phyloP scores from a whole-genome alignment of 1,284 basidiomycete genomes.

The Fomitopsis pinicola region DNA sequence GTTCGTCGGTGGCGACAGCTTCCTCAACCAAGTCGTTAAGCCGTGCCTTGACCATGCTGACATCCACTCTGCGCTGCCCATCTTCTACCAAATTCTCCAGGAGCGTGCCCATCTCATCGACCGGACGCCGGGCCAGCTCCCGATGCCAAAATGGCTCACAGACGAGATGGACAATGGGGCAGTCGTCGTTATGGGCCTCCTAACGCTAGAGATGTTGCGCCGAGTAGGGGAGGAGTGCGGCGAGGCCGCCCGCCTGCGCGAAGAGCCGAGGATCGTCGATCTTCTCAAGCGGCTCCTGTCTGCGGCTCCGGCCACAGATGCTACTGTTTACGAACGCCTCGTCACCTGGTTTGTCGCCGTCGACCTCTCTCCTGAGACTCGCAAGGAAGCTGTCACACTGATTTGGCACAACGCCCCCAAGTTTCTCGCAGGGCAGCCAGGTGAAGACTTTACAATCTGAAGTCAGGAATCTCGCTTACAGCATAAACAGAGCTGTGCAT shows the following conservation, averaged over 20 bases:
- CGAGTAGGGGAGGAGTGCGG: background rate
- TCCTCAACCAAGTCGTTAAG: background rate
- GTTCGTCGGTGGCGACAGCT: background rate
- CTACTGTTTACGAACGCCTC: background rate
- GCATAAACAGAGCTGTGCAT: background rate
- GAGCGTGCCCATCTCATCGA: background rate
- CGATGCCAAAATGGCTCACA: background rate
- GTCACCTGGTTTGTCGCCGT: background rate
- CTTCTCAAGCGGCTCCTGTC: background rate
- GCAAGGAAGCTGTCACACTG: background rate
- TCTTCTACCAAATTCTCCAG: background rate
- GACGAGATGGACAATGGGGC: background rate
- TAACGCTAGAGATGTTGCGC: background rate
- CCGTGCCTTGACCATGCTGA: background rate
- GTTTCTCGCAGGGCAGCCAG: background rate
- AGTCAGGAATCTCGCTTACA: background rate
- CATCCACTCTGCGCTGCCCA: background rate
- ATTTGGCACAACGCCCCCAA: background rate
- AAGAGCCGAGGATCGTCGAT: background rate
- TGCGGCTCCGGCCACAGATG: background rate
- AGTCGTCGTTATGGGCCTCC: background rate
- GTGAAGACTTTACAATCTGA: background rate
- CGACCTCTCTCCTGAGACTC: background rate
- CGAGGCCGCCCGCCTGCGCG: background rate
- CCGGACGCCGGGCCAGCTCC: background rate